Evolutionary conservation across 805 yeast species (phyloP), one percentile per base, ranked within the genome.

Genomic region (Candida coquimbonensis): DNA sequence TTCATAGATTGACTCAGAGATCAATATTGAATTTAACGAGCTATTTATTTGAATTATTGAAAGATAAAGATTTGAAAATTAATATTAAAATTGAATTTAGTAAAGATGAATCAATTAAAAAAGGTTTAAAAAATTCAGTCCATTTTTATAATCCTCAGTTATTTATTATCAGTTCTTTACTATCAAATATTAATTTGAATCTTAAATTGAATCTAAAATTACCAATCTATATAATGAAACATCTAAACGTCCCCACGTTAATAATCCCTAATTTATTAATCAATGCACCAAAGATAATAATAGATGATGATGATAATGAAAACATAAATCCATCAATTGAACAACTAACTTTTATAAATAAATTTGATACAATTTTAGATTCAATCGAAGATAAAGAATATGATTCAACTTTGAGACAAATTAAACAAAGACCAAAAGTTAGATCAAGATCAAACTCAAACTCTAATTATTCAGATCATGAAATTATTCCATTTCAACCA

Each of bases 41-140:
- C 7, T 59, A 56, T 31, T 36, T 56, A 25, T 49, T 52, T 24
- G 43, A 42, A 27, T 24, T 42, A 8, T 42, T 57, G 40, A 43
- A 51, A 29, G 41, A 47, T 2, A 16, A 36, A 7, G 51, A 52
- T 26, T 36, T 57, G 9, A 54, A 50, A 37, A 48, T 59, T 16
- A 44, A 55, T 3, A 32, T 59, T 12, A 55, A 55, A 6, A 44
- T 59, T 13, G 63, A 59, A 39, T 46, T 59, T 26, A 57, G 56
- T n/a, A 57, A 48, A 34, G 54, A 52, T 36, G 17, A 38, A 17
- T 40, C 40, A 4, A 49, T 53, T 13, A 45, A 46, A 9, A 34
- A 40, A 11, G 14, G 55, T 6, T 31, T 59, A 21, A 51, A 47
- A 17, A 52, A 52, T 24, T 49, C 57, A 9, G 35, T 54, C 5